phyloP scores from a whole-genome alignment of 371 early-diverging fungal genomes.

The Haplosporangium sp. region DNA sequence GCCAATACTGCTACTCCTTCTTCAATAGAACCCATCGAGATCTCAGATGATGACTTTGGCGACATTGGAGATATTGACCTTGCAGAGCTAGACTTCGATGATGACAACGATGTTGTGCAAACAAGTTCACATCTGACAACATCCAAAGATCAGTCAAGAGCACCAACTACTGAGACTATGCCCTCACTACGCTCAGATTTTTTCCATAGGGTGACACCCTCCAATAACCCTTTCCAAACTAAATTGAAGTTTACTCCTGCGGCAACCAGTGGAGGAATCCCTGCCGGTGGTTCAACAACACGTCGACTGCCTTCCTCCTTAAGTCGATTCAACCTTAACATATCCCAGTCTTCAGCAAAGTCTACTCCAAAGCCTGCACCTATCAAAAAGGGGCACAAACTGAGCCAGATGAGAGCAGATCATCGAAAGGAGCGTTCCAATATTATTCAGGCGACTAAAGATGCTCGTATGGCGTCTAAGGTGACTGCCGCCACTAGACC shows the following conservation, averaged over 20 bases:
- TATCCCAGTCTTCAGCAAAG: conserved; percentile 21
- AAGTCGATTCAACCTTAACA: conserved; percentile 14
- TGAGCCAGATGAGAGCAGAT: conserved; percentile 48
- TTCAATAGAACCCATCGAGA: conserved; percentile 23
- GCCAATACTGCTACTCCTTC: neutral
- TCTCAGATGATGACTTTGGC: conserved; percentile 58
- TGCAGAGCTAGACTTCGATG: conserved; percentile 24
- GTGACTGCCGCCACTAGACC: neutral
- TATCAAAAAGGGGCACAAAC: conserved; percentile 36
- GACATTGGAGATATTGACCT: conserved; percentile 60
- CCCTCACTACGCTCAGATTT: conserved; percentile 6
- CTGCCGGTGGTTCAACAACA: conserved; percentile 18
- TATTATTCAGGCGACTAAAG: conserved; percentile 31
- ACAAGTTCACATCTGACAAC: neutral
- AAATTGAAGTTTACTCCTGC: conserved; percentile 28
- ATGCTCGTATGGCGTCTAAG: conserved; percentile 26
- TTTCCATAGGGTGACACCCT: neutral
- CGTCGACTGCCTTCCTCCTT: conserved; percentile 35
- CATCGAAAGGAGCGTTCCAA: conserved; percentile 32
- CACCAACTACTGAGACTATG: neutral
- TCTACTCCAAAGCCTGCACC: conserved; percentile 21
- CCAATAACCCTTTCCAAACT: conserved; percentile 28
- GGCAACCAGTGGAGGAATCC: conserved; percentile 8
- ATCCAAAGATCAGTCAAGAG: neutral
- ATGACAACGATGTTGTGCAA: conserved; percentile 59